A percentile compares a stretch with the other conserved stretches of the same genome.
Evolutionary conservation across 495 filamentous ascomycete genomes (phyloP).

Genomic region (Paragyromitra xinjiangensis): DNA sequence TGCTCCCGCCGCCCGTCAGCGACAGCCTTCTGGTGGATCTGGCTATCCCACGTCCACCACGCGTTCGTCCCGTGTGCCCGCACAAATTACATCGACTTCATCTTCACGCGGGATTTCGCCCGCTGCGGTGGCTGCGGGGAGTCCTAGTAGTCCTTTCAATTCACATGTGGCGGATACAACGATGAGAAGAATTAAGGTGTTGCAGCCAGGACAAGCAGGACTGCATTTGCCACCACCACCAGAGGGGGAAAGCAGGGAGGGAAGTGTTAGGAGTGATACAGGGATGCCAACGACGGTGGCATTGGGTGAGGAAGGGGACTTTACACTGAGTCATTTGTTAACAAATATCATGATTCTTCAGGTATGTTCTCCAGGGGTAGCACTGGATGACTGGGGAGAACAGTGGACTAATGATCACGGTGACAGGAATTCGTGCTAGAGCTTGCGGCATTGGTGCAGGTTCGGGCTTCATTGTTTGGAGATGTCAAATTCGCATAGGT

Average conservation of each 20-base stretch:
- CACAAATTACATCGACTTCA: constrained; percentile 15
- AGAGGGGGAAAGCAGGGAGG: constrained; percentile 57
- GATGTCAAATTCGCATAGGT: constrained; percentile 74
- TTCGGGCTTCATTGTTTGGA: constrained; percentile 82
- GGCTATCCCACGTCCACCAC: constrained; percentile 34
- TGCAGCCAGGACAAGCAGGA: constrained; percentile 52
- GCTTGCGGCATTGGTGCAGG: constrained; percentile 84
- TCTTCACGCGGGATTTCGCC: constrained; percentile 50
- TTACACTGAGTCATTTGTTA: constrained; percentile 84
- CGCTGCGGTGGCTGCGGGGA: constrained; percentile 37
- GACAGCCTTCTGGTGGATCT: constrained; percentile 44
- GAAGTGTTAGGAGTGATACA: constrained; percentile 59
- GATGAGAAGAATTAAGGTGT: constrained; percentile 46
- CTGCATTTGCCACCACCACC: constrained; percentile 56
- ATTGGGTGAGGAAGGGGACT: constrained; percentile 61
- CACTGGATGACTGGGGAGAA: neutral
- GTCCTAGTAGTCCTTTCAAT: constrained; percentile 53
- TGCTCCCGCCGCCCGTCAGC: constrained; percentile 39
- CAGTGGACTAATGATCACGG: constrained; percentile 61
- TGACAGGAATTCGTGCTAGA: constrained; percentile 85
- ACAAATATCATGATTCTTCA: constrained; percentile 79
- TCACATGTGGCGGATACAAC: constrained; percentile 51
- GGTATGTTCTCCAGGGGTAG: constrained; percentile 38
- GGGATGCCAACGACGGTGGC: constrained; percentile 49
- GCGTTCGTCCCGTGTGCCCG: constrained; percentile 33